Evolutionary conservation across 208 protist species (phyloP).

Genomic region (Trypanosoma boissoni): DNA sequence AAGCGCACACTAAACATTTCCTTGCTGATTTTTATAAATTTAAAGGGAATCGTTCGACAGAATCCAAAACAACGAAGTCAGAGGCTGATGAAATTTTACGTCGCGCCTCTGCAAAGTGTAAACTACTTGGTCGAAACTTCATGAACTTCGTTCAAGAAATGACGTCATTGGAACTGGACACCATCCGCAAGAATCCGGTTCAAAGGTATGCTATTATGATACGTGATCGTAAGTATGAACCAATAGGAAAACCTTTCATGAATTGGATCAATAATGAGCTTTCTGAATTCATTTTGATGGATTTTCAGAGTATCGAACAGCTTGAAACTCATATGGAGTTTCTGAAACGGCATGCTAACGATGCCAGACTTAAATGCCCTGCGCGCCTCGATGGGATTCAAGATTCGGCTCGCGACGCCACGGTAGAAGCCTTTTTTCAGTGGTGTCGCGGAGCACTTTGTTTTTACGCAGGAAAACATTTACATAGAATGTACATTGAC

Average conservation of each 20-base stretch:
- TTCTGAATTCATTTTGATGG: slow-evolving; percentile 57
- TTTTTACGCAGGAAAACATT: slow-evolving; percentile 70
- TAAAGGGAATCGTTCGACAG: slow-evolving; percentile 66
- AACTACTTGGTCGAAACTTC: slow-evolving; percentile 78
- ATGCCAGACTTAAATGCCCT: slow-evolving; percentile 54
- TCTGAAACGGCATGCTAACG: slow-evolving; percentile 64
- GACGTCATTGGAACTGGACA: slow-evolving; percentile 84
- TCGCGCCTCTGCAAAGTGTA: slow-evolving; percentile 77
- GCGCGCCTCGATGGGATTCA: slow-evolving; percentile 60
- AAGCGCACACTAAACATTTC: slow-evolving; percentile 87
- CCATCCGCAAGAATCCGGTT: slow-evolving; percentile 83
- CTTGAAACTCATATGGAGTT: slow-evolving; percentile 78
- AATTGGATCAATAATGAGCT: slow-evolving; percentile 86
- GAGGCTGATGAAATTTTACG: slow-evolving; percentile 83
- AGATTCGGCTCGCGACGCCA: slow-evolving; percentile 57
- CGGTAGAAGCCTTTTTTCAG: slow-evolving; percentile 79
- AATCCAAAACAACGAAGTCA: slow-evolving; percentile 64
- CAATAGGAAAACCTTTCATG: slow-evolving; percentile 73
- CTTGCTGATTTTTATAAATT: slow-evolving; percentile 87
- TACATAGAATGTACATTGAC: slow-evolving; percentile 67
- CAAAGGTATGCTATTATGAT: slow-evolving; percentile 81
- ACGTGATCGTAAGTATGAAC: slow-evolving; percentile 74
- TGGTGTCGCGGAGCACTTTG: slow-evolving; percentile 84
- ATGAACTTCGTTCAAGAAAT: slow-evolving; percentile 91
- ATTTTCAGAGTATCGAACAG: slow-evolving; percentile 73